Percentiles rank a stretch among this genome's conserved stretches.
Conservation (phyloP, 1,139 yeast genomes). For the Scheffersomyces titani region DNA sequence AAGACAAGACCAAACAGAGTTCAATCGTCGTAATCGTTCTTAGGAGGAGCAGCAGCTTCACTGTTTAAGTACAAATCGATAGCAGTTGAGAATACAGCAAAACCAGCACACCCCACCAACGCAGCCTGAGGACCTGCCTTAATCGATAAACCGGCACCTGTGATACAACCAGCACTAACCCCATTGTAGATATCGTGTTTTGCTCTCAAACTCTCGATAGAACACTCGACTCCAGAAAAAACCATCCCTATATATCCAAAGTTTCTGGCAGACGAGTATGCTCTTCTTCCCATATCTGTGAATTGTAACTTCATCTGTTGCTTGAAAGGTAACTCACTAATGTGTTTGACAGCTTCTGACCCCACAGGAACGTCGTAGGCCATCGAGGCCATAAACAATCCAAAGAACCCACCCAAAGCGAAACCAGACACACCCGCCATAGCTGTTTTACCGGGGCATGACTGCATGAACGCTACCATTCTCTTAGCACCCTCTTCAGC, state of each 20-base stretch:
- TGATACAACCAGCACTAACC: slow-evolving; percentile 88
- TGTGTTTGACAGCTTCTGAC: slow-evolving; percentile 50
- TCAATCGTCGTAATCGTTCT: slow-evolving; percentile 83
- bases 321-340: slow-evolving; percentile 83
- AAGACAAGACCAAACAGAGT: neutral
- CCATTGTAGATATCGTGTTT: slow-evolving; percentile 94
- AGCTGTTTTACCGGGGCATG: slow-evolving; percentile 92
- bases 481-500: slow-evolving; percentile 89
- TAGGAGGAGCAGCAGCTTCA: slow-evolving; percentile 84
- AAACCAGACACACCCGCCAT: slow-evolving; percentile 95
- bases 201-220: slow-evolving; percentile 82
- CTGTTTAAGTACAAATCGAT: slow-evolving; percentile 87
- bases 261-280: slow-evolving; percentile 86
- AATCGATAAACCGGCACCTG: slow-evolving; percentile 89
- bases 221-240: slow-evolving; percentile 93
- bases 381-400: slow-evolving; percentile 94
- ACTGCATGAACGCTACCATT: slow-evolving; percentile 82
- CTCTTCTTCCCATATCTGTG: slow-evolving; percentile 86
- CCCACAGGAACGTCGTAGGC: slow-evolving; percentile 82
- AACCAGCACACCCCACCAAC: slow-evolving; percentile 90
- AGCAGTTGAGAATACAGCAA: slow-evolving; percentile 95
- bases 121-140: slow-evolving; percentile 96
- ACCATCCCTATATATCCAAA: slow-evolving; percentile 94
- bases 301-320: slow-evolving; percentile 94
- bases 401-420: slow-evolving; percentile 94